A percentile compares a stretch with the other conserved stretches of the same genome.
phyloP scores from a whole-genome alignment of 2,329 filamentous ascomycete genomes.

The Alternaria novae-zelandiae region DNA sequence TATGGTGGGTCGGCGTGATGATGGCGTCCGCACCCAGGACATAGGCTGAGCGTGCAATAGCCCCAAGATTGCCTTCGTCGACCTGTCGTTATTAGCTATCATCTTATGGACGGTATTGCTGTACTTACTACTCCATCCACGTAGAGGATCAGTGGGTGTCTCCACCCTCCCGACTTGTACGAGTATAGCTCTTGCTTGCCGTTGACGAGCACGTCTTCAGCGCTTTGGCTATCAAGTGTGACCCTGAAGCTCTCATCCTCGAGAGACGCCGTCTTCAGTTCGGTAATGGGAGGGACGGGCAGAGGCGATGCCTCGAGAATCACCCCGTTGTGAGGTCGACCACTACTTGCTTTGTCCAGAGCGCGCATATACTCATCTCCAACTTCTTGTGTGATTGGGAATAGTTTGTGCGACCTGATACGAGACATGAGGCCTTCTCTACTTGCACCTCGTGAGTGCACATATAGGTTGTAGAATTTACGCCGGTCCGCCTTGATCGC shows the following conservation, averaged over 20 bases:
- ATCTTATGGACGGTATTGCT: not conserved
- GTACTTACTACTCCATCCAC: constrained; percentile 68
- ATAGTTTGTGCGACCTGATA: constrained; percentile 25
- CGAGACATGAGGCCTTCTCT: constrained; percentile 27
- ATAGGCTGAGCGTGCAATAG: constrained; percentile 84
- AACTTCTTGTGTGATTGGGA: constrained; percentile 56
- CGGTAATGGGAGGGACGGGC: constrained; percentile 71
- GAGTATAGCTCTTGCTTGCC: constrained; percentile 64
- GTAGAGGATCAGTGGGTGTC: constrained; percentile 74
- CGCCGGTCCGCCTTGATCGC: constrained; percentile 74
- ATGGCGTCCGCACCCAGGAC: constrained; percentile 91
- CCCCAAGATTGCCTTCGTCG: constrained; percentile 90
- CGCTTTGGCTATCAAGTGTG: constrained; percentile 68
- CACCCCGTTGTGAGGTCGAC: constrained; percentile 87
- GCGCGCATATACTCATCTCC: constrained; percentile 67
- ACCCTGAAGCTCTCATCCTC: constrained; percentile 39
- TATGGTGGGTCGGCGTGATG: constrained; percentile 72
- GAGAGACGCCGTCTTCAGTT: constrained; percentile 60
- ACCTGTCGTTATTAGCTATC: constrained; percentile 51
- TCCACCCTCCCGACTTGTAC: constrained; percentile 51
- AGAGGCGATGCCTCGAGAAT: constrained; percentile 87
- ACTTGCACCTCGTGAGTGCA: constrained; percentile 51
- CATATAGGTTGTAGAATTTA: constrained; percentile 83
- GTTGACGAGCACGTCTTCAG: constrained; percentile 77
- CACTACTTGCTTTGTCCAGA: constrained; percentile 82